Percentiles rank a stretch among this genome's conserved stretches.
phyloP scores from a whole-genome alignment of 176 grass and related monocot genomes.

The Themeda triandra region DNA sequence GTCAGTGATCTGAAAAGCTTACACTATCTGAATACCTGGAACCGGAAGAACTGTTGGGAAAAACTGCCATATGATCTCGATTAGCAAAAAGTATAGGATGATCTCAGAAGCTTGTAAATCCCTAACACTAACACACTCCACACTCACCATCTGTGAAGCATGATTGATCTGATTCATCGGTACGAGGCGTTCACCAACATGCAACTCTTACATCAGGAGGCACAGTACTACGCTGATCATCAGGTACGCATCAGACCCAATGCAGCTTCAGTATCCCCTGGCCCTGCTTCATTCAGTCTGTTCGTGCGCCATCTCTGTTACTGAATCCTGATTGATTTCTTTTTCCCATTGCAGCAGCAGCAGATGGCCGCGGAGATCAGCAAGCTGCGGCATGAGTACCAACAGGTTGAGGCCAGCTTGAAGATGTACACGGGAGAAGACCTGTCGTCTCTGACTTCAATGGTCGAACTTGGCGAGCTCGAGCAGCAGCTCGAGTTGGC shows the following conservation, averaged over 20 bases:
- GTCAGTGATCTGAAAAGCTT: not conserved
- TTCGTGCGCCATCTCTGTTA: not conserved
- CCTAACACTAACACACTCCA: not conserved
- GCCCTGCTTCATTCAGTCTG: no score
- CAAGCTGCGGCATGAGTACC: conserved; percentile 35
- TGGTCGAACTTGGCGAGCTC: conserved; percentile 36
- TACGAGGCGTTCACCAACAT: conserved; percentile 38
- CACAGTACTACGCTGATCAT: not conserved
- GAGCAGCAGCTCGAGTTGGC: conserved; percentile 43
- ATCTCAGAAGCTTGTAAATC: not conserved
- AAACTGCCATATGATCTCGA: no score
- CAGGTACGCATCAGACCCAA: not conserved
- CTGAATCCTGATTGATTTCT: not conserved
- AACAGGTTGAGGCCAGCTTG: conserved; percentile 35
- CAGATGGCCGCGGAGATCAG: conserved; percentile 38
- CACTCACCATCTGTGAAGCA: not conserved
- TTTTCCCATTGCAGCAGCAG: not conserved
- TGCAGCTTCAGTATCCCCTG: not conserved
- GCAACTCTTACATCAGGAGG: conserved; percentile 13
- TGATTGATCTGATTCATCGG: conserved; percentile 45
- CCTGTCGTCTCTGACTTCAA: conserved; percentile 20
- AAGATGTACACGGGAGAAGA: conserved; percentile 41
- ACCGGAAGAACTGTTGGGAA: no score
- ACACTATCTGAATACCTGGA: no score
- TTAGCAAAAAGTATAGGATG: no score